Evolutionary conservation across 31 red algal genomes (phyloP), one percentile per base, ranked within the genome.

Genomic region (Porphyra umbilicalis): DNA sequence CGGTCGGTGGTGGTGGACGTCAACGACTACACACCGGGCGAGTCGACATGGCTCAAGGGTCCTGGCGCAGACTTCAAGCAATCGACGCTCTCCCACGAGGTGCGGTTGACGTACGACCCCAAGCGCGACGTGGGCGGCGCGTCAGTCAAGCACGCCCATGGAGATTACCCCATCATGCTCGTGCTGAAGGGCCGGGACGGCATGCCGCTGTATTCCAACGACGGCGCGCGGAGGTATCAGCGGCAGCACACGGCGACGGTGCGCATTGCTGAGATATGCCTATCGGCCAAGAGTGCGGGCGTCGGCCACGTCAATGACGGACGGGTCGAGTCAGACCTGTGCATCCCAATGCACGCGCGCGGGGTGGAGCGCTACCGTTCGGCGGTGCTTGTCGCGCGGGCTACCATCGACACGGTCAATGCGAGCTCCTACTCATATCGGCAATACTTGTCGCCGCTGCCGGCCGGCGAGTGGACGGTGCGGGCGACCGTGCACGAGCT

Each of bases 401-500:
- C 90, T 18, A 74, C 87, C 20, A 83, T 97, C 36, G 84, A 78
- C 34, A 85, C 89, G 6, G 81, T 97, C 15, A 86, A 97, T 32
- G 88, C 80, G 35, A 90, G 86, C 79, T 88, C 84, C 46, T 92
- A 97, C 44, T 92, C 87, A 67, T 97, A 97, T 77, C 79, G 94
- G 9, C 86, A 93, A 40, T 90, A 90, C 86, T 82, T 92, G 75
- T 86, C 85, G 42, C 79, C 86, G 0, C 81, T 95, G n/a, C 94
- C 85, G 11, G 89, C 84, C 16, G 94, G 94, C 30, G 94, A 97
- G 81, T 97, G 94, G 94, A 92, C 94, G n/a, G 90, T 97, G 35
- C 88, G 94, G 29, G 84, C 93, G 68, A 89, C 92, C 36, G 85
- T 97, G 33, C 89, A 91, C 37, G 90, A 92, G 83, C 36, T 97